Evolutionary conservation across 257 asterid species (phyloP), one percentile per base, ranked within the genome.

Genomic region (Cynanchum wilfordii): DNA sequence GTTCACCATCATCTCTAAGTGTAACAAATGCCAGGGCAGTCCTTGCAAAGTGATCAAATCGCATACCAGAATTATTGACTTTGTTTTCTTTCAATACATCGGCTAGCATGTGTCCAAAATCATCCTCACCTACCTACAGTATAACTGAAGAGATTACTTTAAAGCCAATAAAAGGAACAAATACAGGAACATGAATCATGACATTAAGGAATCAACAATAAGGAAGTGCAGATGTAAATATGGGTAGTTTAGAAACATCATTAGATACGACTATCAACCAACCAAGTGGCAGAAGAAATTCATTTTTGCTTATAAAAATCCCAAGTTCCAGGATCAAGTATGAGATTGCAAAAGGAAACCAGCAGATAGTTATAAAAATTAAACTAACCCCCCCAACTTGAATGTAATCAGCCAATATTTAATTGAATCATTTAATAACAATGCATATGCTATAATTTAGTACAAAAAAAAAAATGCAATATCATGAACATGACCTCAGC

Each of bases 21-120:
- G 99, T 89, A 80, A 94, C 84, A 71, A 94, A 94, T 50, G 99
- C 93, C 33, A 94, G 81, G 27, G 97, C 95, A 22, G 99, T 94
- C 77, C 99, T 86, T 42, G 99, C 97, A 69, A 30, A 50, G 45
- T 78, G 79, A 80, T 94, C 99, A 45, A 88, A 94, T 42, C 95
- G 87, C 76, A 94, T 84, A 72, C 97, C 97, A 49, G 96, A 87
- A 71, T 77, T 87, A 76, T 89, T 84, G 49, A 94, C 99, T 27
- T 89, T 86, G 84, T 91, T 80, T 76, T 88, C 87, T 79, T 91
- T 90, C 86, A 94, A 78, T 57, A 84, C 86, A 77, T 87, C 83
- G 33, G 95, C 86, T 68, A 94, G 86, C 99, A 91, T 87, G 30
- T 62, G 88, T 15, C 99, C 99, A 33, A 94, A 94, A 58, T 91